A percentile compares a stretch with the other conserved stretches of the same genome.
These are phyloP conservation scores for Brassica napus DNA, from an alignment of 345 rosid genomes.

Conservation along the genomic window DNA sequence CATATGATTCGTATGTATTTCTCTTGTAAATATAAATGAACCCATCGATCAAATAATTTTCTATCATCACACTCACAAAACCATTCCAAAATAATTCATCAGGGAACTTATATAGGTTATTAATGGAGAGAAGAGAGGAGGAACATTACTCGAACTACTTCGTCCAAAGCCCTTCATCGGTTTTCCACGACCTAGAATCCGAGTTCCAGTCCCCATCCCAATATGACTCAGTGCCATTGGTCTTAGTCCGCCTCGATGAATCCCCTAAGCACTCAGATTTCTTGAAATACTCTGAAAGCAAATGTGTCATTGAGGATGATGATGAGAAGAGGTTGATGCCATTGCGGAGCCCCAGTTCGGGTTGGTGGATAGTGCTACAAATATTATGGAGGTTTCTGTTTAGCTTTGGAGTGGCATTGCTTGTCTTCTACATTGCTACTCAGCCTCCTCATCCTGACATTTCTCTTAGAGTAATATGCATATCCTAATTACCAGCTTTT, in stretches of 20 bases:
- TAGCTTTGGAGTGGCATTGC: slow-evolving; percentile 72
- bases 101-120: not conserved
- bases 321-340: slow-evolving; percentile 50
- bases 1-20: slow-evolving; percentile 22
- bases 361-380: slow-evolving; percentile 65
- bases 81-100: not conserved
- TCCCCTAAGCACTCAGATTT: slow-evolving; percentile 52
- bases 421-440: slow-evolving; percentile 76
- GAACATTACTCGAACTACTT: slow-evolving; percentile 56
- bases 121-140: slow-evolving; percentile 48
- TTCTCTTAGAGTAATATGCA: slow-evolving; percentile 60
- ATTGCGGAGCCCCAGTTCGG: slow-evolving; percentile 49
- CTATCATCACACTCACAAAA: not conserved
- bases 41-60: not conserved
- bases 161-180: slow-evolving; percentile 79
- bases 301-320: slow-evolving; percentile 40
- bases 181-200: slow-evolving; percentile 32
- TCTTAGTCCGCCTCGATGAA: slow-evolving; percentile 37
- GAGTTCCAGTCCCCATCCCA: slow-evolving; percentile 47
- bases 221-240: slow-evolving; percentile 41
- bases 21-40: slow-evolving; percentile 24
- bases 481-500: not conserved
- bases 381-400: slow-evolving; percentile 69
- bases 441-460: slow-evolving; percentile 75
- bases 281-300: slow-evolving; percentile 51